Conservation (phyloP, 2,329 filamentous ascomycete genomes). For the Tolypocladium album region DNA sequence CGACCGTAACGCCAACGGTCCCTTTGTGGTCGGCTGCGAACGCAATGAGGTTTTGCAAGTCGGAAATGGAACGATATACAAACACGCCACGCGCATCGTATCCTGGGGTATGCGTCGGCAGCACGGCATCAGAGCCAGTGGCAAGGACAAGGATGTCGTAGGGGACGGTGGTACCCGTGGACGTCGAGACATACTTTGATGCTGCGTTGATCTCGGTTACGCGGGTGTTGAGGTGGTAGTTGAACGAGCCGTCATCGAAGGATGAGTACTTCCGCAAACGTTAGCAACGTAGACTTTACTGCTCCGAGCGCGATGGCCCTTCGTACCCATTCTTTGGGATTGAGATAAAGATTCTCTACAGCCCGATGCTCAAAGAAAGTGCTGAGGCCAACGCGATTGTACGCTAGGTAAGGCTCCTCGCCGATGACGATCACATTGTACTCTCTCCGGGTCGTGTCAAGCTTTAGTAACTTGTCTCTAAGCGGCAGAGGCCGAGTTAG, state of each 20-base stretch:
- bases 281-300: no score
- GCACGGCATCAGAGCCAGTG: constrained; percentile 74
- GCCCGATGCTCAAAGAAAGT: constrained; percentile 80
- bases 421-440: constrained; percentile 80
- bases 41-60: constrained; percentile 65
- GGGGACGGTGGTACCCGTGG: constrained; percentile 49
- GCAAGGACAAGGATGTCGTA: constrained; percentile 80
- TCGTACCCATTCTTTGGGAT: constrained; percentile 68
- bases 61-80: constrained; percentile 78
- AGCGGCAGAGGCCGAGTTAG: background rate
- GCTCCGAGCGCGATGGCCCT: no score
- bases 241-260: constrained; percentile 45
- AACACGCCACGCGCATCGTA: constrained; percentile 76
- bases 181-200: no score
- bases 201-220: constrained; percentile 53
- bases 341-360: constrained; percentile 81
- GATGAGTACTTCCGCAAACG: no score
- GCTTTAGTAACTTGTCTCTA: background rate
- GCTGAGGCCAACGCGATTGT: constrained; percentile 83
- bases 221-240: constrained; percentile 63
- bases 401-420: constrained; percentile 78
- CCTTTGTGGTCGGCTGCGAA: constrained; percentile 59
- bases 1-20: constrained; percentile 65
- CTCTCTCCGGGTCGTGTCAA: constrained; percentile 30
- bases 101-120: constrained; percentile 61